Conservation (phyloP, 495 filamentous ascomycete species). For the Amphirosellinia nigrospora region DNA sequence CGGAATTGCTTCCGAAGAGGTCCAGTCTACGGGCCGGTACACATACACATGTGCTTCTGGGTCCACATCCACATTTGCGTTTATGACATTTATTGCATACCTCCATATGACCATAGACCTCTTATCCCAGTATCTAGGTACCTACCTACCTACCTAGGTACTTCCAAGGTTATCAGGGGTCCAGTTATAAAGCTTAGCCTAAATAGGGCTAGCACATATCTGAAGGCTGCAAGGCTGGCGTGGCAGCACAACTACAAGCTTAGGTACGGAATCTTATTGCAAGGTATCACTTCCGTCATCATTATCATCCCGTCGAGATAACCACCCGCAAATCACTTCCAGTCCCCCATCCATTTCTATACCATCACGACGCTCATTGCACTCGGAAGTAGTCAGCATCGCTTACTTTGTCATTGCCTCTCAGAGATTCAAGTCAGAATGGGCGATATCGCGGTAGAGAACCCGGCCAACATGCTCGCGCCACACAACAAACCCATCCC, state of each 20-base stretch:
- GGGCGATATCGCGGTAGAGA: constrained; percentile 86
- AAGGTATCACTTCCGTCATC: not conserved
- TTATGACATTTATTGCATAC: not conserved
- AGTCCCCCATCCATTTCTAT: not conserved
- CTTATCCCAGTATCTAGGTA: constrained; percentile 4
- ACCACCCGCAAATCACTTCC: not conserved
- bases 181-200: not conserved
- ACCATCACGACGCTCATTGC: not conserved
- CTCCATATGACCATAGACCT: not conserved
- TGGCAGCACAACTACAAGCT: constrained; percentile 22
- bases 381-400: not conserved
- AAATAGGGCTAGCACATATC: not conserved
- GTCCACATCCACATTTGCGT: too few species aligned
- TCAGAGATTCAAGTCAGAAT: constrained; percentile 53
- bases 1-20: not conserved
- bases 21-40: constrained; percentile 15
- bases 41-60: too few species aligned
- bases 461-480: constrained; percentile 70
- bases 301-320: not conserved
- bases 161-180: too few species aligned
- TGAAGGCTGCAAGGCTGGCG: constrained; percentile 46
- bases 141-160: too few species aligned
- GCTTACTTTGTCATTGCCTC: not conserved
- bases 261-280: not conserved
- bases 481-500: constrained; percentile 78